A percentile compares a stretch with the other conserved stretches of the same genome.
These are phyloP conservation scores for Fusarium mangiferae DNA, from an alignment of 2,329 filamentous ascomycete species.

Conservation along the genomic window DNA sequence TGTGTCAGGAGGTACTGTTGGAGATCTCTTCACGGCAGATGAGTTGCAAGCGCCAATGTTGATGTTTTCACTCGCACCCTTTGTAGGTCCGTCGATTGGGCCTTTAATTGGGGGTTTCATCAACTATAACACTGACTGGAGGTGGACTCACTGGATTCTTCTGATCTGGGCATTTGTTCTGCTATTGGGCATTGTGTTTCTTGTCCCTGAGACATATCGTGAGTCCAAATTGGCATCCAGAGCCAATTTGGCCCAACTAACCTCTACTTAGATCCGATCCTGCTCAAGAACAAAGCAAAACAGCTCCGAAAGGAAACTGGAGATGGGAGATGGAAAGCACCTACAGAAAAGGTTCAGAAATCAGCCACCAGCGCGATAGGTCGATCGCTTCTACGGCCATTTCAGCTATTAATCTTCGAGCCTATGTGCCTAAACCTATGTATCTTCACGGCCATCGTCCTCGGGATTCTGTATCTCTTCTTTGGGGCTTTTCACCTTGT, in stretches of 20 bases:
- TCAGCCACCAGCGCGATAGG: constrained; percentile 72
- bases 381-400: constrained; percentile 72
- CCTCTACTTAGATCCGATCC: constrained; percentile 63
- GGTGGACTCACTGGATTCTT: constrained; percentile 87
- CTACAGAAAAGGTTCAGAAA: constrained; percentile 77
- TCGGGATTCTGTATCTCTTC: constrained; percentile 90
- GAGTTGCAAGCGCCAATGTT: constrained; percentile 85
- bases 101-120: constrained; percentile 81
- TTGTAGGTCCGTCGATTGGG: constrained; percentile 69
- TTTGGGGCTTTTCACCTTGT: constrained; percentile 89
- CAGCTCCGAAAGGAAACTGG: constrained; percentile 78
- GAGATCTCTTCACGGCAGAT: constrained; percentile 77
- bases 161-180: constrained; percentile 82
- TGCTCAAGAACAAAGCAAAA: constrained; percentile 78
- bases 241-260: not conserved
- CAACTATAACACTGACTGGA: constrained; percentile 78
- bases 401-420: constrained; percentile 82
- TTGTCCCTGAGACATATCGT: constrained; percentile 91
- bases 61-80: constrained; percentile 75
- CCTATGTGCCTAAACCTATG: constrained; percentile 88
- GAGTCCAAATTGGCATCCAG: constrained; percentile 38
- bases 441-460: constrained; percentile 82
- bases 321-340: constrained; percentile 79
- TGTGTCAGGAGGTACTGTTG: constrained; percentile 86
- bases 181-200: constrained; percentile 70